Evolutionary conservation across 73 alveolate genomes (phyloP), one percentile per base, ranked within the genome.

Genomic region (Uronychia binucleata): DNA sequence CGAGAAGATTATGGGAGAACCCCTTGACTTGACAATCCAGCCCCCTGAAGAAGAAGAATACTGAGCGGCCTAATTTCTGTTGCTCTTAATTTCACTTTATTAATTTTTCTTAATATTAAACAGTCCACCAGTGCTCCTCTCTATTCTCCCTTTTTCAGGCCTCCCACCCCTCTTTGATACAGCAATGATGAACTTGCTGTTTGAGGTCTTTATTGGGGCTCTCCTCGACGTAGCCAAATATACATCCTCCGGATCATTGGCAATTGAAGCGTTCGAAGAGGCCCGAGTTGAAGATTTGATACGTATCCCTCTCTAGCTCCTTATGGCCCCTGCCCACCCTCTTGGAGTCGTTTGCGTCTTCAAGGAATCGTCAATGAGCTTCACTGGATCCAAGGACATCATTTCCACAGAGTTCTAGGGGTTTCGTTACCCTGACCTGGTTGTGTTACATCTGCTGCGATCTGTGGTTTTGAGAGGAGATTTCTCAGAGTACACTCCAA

Each of bases 1-100:
- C 57, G 84, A 82, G 77, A 87, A 86, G 57, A 91, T 91, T 33
- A 81, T 87, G 82, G 94, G 94, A 34, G 96, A 91, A 85, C 83
- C 88, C 32, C 58, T 83, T 25, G 93, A 91, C 84, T 74, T 88
- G 19, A 83, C 88, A 33, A 83, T 88, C 57, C 81, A 77, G 58
- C 90, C 94, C 26, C 82, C 89, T 14, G 94, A 88, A 31, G 91
- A 77, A 0, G 89, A 88, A 30, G 94, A 88, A n/a, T 83, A 83
- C 59, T 83, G 90, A 83, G 33, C 78, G 31, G 28, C 1, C 1
- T 26, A 60, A 60, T 60, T 28, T 29, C 78, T 60, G 14, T 60
- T 60, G 5, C 78, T 13, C 67, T 46, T 46, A 46, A 46, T 19
- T 46, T 46, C 19, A 46, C 5, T 46, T 46, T 11, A 46, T 46